A percentile compares a stretch with the other conserved stretches of the same genome.
Conservation (phyloP, 306 rosid genomes). For the Crataegus laevigata region DNA sequence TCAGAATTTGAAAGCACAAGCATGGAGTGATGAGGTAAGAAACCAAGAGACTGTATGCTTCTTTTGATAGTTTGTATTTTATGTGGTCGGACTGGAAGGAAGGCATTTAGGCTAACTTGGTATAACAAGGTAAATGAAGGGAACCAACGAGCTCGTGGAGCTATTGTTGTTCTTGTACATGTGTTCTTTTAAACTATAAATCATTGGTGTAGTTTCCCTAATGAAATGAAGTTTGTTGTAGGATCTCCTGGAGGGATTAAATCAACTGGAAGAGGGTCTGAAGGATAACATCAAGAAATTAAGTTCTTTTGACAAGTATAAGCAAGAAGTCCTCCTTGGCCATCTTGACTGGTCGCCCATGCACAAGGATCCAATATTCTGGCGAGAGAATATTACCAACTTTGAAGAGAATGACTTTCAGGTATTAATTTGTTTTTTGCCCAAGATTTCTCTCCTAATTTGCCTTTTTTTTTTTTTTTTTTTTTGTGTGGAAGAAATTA, state of each 20-base stretch:
- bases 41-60: slow-evolving; percentile 8
- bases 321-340: slow-evolving; percentile 94
- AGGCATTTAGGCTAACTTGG: neutral
- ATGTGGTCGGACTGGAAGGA: neutral
- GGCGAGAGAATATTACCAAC: slow-evolving; percentile 78
- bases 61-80: slow-evolving; percentile 5
- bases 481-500: neutral
- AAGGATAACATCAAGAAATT: slow-evolving; percentile 81
- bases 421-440: slow-evolving; percentile 33
- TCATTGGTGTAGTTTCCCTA: slow-evolving; percentile 3
- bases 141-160: neutral
- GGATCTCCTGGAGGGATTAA: slow-evolving; percentile 94
- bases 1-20: slow-evolving; percentile 95
- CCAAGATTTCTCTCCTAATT: slow-evolving; percentile 10
- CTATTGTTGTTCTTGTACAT: neutral
- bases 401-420: slow-evolving; percentile 96
- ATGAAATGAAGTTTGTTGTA: slow-evolving; percentile 24
- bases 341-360: slow-evolving; percentile 98
- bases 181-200: neutral
- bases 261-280: slow-evolving; percentile 76
- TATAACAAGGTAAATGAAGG: slow-evolving; percentile 4
- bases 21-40: slow-evolving; percentile 99
- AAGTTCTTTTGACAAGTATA: slow-evolving; percentile 86
- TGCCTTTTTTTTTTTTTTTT: neutral
- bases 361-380: slow-evolving; percentile 90